Conservation (phyloP, 306 rosid genomes). For the Corylus heterophylla region DNA sequence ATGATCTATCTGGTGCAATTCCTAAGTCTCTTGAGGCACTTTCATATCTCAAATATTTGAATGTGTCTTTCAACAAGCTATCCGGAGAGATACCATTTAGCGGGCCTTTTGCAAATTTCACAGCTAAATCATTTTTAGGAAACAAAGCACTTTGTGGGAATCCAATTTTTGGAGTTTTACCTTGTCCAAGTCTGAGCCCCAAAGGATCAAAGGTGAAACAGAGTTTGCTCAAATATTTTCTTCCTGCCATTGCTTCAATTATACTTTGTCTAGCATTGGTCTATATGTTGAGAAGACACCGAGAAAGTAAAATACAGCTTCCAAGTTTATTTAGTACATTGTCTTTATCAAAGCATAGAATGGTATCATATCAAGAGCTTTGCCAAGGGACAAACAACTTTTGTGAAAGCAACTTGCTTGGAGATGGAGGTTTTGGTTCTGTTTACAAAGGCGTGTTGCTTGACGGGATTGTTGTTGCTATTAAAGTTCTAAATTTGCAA, state of each 20-base stretch:
- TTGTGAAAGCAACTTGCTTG: not conserved
- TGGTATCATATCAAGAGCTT: not conserved
- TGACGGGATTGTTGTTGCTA: not conserved
- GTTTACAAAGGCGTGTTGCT: not conserved
- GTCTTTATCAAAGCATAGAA: not conserved
- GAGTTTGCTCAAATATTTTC: not conserved
- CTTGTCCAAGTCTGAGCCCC: not conserved
- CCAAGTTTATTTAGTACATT: not conserved
- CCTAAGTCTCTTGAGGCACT: constrained; percentile 10
- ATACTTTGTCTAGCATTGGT: not conserved
- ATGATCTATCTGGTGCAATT: not conserved
- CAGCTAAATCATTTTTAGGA: not conserved
- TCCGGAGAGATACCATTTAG: not conserved
- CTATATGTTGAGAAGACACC: not conserved
- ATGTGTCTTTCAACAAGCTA: not conserved
- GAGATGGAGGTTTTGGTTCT: not conserved
- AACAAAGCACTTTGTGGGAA: not conserved
- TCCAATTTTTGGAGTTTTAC: not conserved
- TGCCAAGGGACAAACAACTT: not conserved
- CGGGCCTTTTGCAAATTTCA: constrained; percentile 7
- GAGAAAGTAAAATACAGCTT: not conserved
- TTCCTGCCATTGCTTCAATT: not conserved
- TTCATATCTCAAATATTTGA: not conserved
- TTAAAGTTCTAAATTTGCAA: not conserved
- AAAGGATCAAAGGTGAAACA: not conserved